Conservation (phyloP, 1,284 basidiomycete species). For the Puccinia polysora region DNA sequence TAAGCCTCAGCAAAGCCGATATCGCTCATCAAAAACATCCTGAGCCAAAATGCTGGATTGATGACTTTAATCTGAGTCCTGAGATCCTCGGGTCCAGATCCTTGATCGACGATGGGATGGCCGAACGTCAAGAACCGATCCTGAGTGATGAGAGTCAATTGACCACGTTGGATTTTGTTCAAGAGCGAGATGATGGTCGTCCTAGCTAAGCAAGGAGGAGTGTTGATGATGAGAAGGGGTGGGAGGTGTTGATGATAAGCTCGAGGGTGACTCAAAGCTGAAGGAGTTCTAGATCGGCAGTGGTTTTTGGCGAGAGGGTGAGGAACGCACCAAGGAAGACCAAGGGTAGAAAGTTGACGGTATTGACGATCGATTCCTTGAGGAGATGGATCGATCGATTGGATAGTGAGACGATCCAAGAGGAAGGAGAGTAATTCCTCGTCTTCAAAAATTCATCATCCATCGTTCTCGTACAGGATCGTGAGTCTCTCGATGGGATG, state of each 20-base stretch:
- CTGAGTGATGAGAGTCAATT: conserved; percentile 54
- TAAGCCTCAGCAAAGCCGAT: conserved; percentile 80
- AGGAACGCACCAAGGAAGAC: neutral
- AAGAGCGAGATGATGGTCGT: conserved; percentile 53
- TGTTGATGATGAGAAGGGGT: too few relatives aligned
- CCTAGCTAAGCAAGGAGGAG: conserved; percentile 10
- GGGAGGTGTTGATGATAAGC: too few relatives aligned
- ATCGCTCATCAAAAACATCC: conserved; percentile 64
- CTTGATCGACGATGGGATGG: conserved; percentile 48
- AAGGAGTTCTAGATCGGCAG: neutral
- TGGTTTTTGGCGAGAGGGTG: neutral
- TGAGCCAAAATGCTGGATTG: conserved; percentile 73
- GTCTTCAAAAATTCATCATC: conserved; percentile 9
- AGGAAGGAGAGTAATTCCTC: neutral
- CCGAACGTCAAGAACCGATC: conserved; percentile 57
- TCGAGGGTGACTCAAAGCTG: too few relatives aligned
- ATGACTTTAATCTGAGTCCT: conserved; percentile 63
- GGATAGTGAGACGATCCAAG: neutral
- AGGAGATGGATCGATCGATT: neutral
- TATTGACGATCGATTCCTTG: conserved; percentile 14
- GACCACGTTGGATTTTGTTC: conserved; percentile 58
- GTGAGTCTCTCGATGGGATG: too few relatives aligned
- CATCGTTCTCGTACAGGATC: too few relatives aligned
- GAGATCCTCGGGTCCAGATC: conserved; percentile 43
- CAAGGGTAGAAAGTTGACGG: neutral